phyloP scores from a whole-genome alignment of 352 stramenopile species.

The Pythium folliculosum region DNA sequence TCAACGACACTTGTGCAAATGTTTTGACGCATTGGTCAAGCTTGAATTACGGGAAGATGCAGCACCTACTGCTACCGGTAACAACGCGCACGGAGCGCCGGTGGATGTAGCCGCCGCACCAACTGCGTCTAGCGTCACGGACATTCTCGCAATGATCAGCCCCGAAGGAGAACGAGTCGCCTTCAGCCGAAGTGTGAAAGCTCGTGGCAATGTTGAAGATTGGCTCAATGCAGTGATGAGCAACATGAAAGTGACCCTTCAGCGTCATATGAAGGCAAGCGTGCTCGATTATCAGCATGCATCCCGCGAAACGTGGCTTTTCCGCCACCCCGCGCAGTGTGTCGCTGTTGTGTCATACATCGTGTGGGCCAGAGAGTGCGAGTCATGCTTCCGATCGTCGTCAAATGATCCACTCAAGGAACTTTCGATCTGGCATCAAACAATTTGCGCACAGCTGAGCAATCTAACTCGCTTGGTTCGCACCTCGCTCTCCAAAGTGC shows the following conservation, averaged over 20 bases:
- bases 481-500: conserved; percentile 52
- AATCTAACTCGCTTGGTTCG: conserved; percentile 71
- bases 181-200: conserved; percentile 78
- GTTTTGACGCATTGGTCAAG: conserved; percentile 80
- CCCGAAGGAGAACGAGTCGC: conserved; percentile 77
- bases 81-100: background rate
- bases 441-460: conserved; percentile 63
- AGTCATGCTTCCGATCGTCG: conserved; percentile 55
- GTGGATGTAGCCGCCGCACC: background rate
- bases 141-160: conserved; percentile 83
- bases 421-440: conserved; percentile 63
- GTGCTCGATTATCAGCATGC: conserved; percentile 88
- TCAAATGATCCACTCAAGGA: conserved; percentile 56
- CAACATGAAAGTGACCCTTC: conserved; percentile 76
- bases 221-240: conserved; percentile 75
- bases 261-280: conserved; percentile 72
- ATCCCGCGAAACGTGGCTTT: conserved; percentile 80
- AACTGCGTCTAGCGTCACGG: conserved; percentile 31
- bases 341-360: conserved; percentile 92
- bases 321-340: conserved; percentile 89
- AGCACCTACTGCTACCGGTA: background rate
- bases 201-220: conserved; percentile 86
- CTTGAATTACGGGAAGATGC: conserved; percentile 66
- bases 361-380: conserved; percentile 73
- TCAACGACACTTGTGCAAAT: conserved; percentile 82